phyloP scores from a whole-genome alignment of 2,329 filamentous ascomycete genomes.

The Nemania sp. region DNA sequence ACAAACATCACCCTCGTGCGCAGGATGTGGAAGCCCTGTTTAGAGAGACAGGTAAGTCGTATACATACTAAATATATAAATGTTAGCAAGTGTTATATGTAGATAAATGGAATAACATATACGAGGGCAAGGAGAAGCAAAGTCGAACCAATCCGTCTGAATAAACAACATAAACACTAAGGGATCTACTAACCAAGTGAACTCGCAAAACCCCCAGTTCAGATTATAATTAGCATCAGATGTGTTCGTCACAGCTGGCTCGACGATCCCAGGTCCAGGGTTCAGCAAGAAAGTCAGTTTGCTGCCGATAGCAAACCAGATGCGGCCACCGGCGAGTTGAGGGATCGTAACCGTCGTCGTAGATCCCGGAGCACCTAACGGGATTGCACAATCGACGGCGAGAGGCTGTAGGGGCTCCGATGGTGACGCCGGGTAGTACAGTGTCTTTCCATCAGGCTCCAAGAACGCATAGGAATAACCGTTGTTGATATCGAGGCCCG shows the following conservation, averaged over 20 bases:
- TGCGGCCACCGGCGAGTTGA: slow-evolving; percentile 75
- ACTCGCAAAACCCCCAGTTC: slow-evolving; percentile 75
- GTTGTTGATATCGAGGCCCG: slow-evolving; percentile 71
- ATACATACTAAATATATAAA: slow-evolving; percentile 28
- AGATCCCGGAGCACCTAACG: slow-evolving; percentile 70
- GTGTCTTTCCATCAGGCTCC: slow-evolving; percentile 72
- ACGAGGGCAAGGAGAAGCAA: background rate
- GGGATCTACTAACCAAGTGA: slow-evolving; percentile 36
- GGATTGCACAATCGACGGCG: slow-evolving; percentile 70
- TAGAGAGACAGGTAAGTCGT: background rate
- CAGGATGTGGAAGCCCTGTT: too few relatives aligned
- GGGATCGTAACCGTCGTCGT: slow-evolving; percentile 73
- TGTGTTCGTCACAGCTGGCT: slow-evolving; percentile 77
- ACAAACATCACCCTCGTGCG: background rate
- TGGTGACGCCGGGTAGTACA: slow-evolving; percentile 74
- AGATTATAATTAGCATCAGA: slow-evolving; percentile 71
- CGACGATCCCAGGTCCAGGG: slow-evolving; percentile 77
- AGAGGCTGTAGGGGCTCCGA: slow-evolving; percentile 63
- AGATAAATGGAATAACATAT: background rate
- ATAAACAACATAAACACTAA: background rate
- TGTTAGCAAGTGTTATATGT: slow-evolving; percentile 14
- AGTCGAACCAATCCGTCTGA: background rate
- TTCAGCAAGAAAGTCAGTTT: slow-evolving; percentile 77
- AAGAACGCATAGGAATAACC: slow-evolving; percentile 72
- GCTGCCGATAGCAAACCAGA: slow-evolving; percentile 75